Conservation (phyloP, 768 basidiomycete genomes). For the Psilocybe subaeruginosa region DNA sequence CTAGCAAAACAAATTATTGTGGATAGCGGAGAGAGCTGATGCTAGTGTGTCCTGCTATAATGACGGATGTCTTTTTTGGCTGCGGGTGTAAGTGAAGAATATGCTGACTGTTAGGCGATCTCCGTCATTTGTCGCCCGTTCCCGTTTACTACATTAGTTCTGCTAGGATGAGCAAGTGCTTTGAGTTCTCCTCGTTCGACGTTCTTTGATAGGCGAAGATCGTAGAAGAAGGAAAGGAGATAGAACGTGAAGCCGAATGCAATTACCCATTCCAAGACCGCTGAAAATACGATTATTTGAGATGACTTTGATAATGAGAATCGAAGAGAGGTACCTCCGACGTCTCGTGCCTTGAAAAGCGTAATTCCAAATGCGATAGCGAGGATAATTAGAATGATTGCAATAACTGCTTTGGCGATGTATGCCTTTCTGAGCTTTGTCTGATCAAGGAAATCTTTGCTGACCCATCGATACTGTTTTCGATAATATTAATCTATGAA, state of each 20-base stretch:
- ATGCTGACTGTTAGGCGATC: neutral
- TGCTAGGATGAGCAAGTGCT: conserved; percentile 11
- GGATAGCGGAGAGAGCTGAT: neutral
- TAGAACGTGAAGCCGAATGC: conserved; percentile 75
- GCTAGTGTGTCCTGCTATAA: neutral
- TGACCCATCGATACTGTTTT: conserved; percentile 64
- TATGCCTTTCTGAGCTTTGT: conserved; percentile 56
- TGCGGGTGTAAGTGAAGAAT: neutral
- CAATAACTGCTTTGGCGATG: conserved; percentile 63
- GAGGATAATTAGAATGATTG: conserved; percentile 55
- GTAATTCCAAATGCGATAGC: conserved; percentile 66
- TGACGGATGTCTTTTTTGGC: neutral
- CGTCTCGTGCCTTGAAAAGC: conserved; percentile 46
- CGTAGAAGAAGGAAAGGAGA: conserved; percentile 72
- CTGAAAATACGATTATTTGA: conserved; percentile 29
- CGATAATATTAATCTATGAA: neutral
- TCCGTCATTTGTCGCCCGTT: neutral
- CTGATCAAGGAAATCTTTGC: conserved; percentile 51
- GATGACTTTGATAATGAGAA: too few relatives aligned
- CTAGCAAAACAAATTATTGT: neutral
- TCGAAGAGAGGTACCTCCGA: conserved; percentile 44
- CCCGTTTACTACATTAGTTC: neutral
- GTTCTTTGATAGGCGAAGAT: conserved; percentile 65
- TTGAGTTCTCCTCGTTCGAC: conserved; percentile 49
- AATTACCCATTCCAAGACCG: conserved; percentile 77